Percentiles rank a stretch among this genome's conserved stretches.
These are phyloP conservation scores for Blastobotrys serpentis DNA, from an alignment of 1,139 yeast genomes.

Conservation along the genomic window DNA sequence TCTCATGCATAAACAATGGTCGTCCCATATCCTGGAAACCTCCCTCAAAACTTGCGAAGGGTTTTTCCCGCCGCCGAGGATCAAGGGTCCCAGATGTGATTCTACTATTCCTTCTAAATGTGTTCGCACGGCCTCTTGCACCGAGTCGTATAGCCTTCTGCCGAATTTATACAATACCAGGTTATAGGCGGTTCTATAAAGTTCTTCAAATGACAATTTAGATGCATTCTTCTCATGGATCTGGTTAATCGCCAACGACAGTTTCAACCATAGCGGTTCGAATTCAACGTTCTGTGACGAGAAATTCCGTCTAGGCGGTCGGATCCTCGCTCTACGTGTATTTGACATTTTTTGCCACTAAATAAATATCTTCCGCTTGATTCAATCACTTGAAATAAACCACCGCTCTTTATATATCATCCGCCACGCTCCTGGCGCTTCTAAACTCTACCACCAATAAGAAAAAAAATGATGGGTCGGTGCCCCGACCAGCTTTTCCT, in stretches of 20 bases:
- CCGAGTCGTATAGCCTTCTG: slow-evolving; percentile 62
- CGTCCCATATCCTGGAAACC: slow-evolving; percentile 53
- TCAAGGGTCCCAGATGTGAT: slow-evolving; percentile 25
- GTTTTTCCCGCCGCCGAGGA: slow-evolving; percentile 12
- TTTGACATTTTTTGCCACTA: too few relatives aligned
- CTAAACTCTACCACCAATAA: not conserved
- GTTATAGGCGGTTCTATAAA: slow-evolving; percentile 79
- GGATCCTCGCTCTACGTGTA: too few relatives aligned
- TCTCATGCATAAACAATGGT: slow-evolving; percentile 71
- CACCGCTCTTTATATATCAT: too few relatives aligned
- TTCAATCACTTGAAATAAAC: too few relatives aligned
- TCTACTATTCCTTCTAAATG: slow-evolving; percentile 47
- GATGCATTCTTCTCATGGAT: slow-evolving; percentile 76
- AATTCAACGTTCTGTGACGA: slow-evolving; percentile 48
- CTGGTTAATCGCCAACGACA: slow-evolving; percentile 72
- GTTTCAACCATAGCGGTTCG: slow-evolving; percentile 65
- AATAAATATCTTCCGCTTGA: too few relatives aligned
- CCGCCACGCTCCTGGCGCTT: not conserved
- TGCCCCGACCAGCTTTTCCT: not conserved
- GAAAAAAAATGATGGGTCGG: not conserved
- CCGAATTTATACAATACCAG: slow-evolving; percentile 77
- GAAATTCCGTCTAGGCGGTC: not conserved
- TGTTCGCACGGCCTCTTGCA: slow-evolving; percentile 49
- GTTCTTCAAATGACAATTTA: slow-evolving; percentile 75
- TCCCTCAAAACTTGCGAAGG: slow-evolving; percentile 43